These are phyloP conservation scores for Eucalyptus decipiens DNA, from an alignment of 345 rosid genomes.

Conservation along the genomic window DNA sequence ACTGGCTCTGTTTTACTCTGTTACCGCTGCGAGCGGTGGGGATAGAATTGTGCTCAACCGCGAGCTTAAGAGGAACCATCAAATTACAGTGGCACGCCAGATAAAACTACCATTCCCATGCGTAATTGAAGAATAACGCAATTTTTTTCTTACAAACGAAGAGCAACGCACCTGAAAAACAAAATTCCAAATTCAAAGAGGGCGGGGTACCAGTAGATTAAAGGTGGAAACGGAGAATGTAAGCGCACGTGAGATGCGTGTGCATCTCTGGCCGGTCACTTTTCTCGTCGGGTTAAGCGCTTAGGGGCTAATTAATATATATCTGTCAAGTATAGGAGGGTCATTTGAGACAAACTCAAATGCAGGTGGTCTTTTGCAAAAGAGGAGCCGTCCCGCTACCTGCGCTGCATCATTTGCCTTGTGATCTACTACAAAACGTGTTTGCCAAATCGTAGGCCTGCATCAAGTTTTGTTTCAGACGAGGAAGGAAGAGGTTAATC, in stretches of 20 bases:
- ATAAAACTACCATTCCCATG: not conserved
- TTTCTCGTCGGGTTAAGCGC: not conserved
- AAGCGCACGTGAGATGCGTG: not conserved
- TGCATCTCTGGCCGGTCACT: not conserved
- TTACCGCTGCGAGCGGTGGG: not conserved
- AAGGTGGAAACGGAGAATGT: too few relatives aligned
- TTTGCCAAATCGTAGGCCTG: too few relatives aligned
- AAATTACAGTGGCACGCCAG: not conserved
- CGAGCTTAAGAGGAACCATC: not conserved
- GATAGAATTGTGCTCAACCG: not conserved
- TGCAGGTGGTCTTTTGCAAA: too few relatives aligned
- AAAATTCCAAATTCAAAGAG: not conserved
- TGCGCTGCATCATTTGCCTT: too few relatives aligned
- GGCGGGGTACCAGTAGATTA: not conserved
- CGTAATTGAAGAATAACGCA: not conserved
- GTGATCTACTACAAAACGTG: too few relatives aligned
- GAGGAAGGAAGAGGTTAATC: too few relatives aligned
- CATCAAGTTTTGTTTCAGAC: too few relatives aligned
- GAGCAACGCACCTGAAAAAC: not conserved
- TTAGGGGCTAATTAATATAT: too few relatives aligned
- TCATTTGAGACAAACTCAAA: too few relatives aligned
- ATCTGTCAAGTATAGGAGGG: too few relatives aligned
- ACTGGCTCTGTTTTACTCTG: not conserved
- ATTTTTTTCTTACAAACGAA: too few relatives aligned
- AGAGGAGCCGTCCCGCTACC: too few relatives aligned